A percentile compares a stretch with the other conserved stretches of the same genome.
Conservation (phyloP, 176 grass and related monocot species). For the Lolium rigidum region DNA sequence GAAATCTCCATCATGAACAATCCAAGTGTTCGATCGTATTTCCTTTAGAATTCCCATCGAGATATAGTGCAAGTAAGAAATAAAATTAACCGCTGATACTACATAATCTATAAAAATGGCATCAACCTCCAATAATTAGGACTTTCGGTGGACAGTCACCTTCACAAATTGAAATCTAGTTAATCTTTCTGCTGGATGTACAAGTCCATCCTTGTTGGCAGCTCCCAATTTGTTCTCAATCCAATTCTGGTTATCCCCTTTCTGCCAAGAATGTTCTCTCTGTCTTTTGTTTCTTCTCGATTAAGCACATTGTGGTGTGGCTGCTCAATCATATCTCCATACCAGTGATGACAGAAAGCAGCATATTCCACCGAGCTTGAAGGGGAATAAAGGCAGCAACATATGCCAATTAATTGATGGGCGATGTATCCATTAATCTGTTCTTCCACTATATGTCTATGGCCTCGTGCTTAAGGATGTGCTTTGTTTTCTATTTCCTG, state of each 20-base stretch:
- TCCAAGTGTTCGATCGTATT: too few species aligned
- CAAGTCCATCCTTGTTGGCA: background rate
- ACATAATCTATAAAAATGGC: too few species aligned
- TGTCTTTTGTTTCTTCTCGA: too few species aligned
- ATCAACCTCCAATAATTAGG: background rate
- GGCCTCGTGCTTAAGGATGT: too few species aligned
- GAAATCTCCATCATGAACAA: too few species aligned
- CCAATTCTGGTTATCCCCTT: background rate
- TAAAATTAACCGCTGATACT: too few species aligned
- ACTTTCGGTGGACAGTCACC: slow-evolving; percentile 47
- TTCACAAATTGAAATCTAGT: too few species aligned
- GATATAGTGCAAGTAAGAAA: too few species aligned
- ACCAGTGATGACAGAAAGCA: background rate
- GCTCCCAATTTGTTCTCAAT: background rate
- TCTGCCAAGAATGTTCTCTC: background rate
- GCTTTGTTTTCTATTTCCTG: background rate
- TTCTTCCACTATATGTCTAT: too few species aligned
- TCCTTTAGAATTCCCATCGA: too few species aligned
- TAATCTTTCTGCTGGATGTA: background rate
- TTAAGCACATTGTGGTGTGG: too few species aligned
- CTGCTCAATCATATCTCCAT: too few species aligned
- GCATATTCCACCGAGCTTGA: slow-evolving; percentile 17
- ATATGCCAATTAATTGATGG: background rate
- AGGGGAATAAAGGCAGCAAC: slow-evolving; percentile 32
- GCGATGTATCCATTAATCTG: slow-evolving; percentile 4